Evolutionary conservation across 1,284 basidiomycete species (phyloP).

Genomic region (Cystobasidium slooffiae): DNA sequence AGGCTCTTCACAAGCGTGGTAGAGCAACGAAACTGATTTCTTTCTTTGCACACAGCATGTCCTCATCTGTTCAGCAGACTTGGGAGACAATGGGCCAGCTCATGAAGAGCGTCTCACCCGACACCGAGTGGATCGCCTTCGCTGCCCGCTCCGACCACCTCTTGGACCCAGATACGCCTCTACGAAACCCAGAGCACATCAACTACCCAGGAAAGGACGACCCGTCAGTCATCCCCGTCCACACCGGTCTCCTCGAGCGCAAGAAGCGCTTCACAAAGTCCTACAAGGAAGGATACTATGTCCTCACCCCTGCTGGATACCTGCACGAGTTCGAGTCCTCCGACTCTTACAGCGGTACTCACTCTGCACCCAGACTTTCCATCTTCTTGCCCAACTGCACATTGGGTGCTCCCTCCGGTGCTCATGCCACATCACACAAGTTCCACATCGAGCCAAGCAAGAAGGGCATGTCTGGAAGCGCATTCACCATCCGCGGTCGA

Average conservation of each 20-base stretch:
- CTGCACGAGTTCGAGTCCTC: slow-evolving; percentile 70
- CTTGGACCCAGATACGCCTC: slow-evolving; percentile 92
- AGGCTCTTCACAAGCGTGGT: no score
- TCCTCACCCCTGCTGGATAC: slow-evolving; percentile 94
- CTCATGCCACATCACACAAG: slow-evolving; percentile 77
- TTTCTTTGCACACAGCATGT: slow-evolving; percentile 64
- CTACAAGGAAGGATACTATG: slow-evolving; percentile 87
- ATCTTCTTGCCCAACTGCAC: slow-evolving; percentile 95
- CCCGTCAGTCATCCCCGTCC: slow-evolving; percentile 82
- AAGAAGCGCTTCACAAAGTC: slow-evolving; percentile 95
- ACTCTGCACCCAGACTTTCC: slow-evolving; percentile 73
- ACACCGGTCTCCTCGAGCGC: slow-evolving; percentile 88
- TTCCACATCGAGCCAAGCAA: slow-evolving; percentile 96
- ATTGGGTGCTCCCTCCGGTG: slow-evolving; percentile 84
- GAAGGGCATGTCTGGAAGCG: slow-evolving; percentile 60
- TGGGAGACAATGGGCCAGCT: slow-evolving; percentile 75
- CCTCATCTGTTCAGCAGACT: slow-evolving; percentile 75
- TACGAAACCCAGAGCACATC: slow-evolving; percentile 67
- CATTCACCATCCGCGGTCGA: slow-evolving; percentile 86
- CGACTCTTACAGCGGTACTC: slow-evolving; percentile 67
- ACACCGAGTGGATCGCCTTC: slow-evolving; percentile 96
- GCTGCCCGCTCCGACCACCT: slow-evolving; percentile 92
- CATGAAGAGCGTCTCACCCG: slow-evolving; percentile 84
- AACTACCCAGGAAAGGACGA: slow-evolving; percentile 93
- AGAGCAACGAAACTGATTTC: neutral